Evolutionary conservation across 805 yeast species (phyloP).

Genomic region (Peterozyma toletana): DNA sequence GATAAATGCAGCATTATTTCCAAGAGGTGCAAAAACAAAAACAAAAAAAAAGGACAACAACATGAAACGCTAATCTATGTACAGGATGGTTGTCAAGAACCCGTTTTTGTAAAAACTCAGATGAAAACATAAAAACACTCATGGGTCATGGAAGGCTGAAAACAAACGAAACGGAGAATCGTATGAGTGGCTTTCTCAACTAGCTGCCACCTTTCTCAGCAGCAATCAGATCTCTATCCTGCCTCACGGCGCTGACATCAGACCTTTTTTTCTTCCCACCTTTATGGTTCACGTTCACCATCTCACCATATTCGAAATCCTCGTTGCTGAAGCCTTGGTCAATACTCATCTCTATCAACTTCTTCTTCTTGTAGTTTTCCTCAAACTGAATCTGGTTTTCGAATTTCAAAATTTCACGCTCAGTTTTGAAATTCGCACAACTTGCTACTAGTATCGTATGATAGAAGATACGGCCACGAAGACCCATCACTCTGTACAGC

Average conservation of each 20-base stretch:
- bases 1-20: no score
- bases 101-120: no score
- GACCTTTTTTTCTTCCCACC: slow-evolving; percentile 7
- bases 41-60: no score
- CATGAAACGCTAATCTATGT: no score
- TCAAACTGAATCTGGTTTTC: slow-evolving; percentile 22
- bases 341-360: slow-evolving; percentile 24
- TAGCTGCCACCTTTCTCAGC: not conserved
- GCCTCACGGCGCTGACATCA: slow-evolving; percentile 6
- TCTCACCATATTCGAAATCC: slow-evolving; percentile 11
- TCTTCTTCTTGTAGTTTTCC: slow-evolving; percentile 22
- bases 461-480: slow-evolving; percentile 26
- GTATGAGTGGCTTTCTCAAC: no score
- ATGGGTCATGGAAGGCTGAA: no score
- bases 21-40: no score
- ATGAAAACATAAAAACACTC: no score
- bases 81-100: no score
- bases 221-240: slow-evolving; percentile 3
- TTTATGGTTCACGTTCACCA: slow-evolving; percentile 2
- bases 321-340: slow-evolving; percentile 14
- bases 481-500: slow-evolving; percentile 26
- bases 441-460: slow-evolving; percentile 29
- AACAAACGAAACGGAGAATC: no score
- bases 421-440: slow-evolving; percentile 27
- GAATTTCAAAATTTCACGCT: slow-evolving; percentile 24